Conservation (phyloP, 1,139 yeast genomes). For the Debaryomyces subglobosus region DNA sequence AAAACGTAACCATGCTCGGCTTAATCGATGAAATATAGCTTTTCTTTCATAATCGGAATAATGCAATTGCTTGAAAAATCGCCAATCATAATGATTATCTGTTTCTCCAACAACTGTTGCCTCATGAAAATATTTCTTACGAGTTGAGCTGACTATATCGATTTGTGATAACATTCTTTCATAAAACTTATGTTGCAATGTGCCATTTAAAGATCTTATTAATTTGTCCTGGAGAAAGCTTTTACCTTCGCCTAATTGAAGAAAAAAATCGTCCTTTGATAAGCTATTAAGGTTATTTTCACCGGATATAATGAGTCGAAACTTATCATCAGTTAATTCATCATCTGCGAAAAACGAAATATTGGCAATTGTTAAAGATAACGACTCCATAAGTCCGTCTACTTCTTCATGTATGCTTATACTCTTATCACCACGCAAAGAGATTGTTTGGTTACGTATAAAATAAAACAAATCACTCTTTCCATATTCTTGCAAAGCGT, state of each 20-base stretch:
- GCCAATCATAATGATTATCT: conserved; percentile 28
- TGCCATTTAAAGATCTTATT: conserved; percentile 21
- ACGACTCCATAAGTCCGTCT: neutral
- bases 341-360: conserved; percentile 3
- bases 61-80: conserved; percentile 25
- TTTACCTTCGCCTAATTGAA: conserved; percentile 12
- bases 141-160: neutral
- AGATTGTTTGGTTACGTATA: neutral
- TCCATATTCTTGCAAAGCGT: neutral
- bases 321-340: conserved; percentile 9
- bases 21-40: conserved; percentile 47
- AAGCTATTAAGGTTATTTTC: neutral
- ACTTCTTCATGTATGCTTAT: conserved; percentile 1
- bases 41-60: conserved; percentile 40
- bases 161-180: conserved; percentile 5
- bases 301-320: conserved; percentile 5
- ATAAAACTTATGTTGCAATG: conserved; percentile 19
- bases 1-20: conserved; percentile 59
- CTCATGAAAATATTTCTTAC: conserved; percentile 24
- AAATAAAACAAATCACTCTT: conserved; percentile 8
- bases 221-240: conserved; percentile 9
- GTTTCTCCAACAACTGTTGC: conserved; percentile 16
- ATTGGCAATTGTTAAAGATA: neutral
- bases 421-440: neutral
- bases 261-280: conserved; percentile 13